Conservation (phyloP, 805 yeast genomes). For the Huiozyma sinensis region DNA sequence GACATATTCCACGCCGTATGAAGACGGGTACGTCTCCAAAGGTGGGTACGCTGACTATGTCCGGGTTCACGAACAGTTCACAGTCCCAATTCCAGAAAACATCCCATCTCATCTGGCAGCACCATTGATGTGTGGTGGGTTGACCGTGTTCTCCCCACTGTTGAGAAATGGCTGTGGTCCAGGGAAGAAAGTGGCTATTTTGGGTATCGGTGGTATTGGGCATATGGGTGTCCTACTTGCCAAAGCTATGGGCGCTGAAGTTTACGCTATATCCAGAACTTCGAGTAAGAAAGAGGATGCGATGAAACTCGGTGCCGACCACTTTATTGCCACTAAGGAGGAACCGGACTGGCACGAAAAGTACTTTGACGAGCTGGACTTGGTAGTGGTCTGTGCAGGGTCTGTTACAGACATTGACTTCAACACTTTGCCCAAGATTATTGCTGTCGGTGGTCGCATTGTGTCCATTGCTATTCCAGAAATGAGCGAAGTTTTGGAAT, state of each 20-base stretch:
- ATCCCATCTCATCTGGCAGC: constrained; percentile 49
- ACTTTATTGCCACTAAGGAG: constrained; percentile 45
- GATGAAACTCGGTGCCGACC: constrained; percentile 42
- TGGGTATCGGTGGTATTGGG: constrained; percentile 50
- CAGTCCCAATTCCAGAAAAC: constrained; percentile 50
- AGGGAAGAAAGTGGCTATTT: constrained; percentile 42
- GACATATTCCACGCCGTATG: constrained; percentile 40
- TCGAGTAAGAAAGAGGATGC: constrained; percentile 41
- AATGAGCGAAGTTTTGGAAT: constrained; percentile 7
- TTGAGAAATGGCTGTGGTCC: constrained; percentile 41
- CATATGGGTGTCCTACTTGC: constrained; percentile 49
- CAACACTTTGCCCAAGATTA: constrained; percentile 21
- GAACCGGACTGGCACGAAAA: constrained; percentile 32
- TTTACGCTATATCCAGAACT: constrained; percentile 45
- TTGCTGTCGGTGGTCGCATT: constrained; percentile 30
- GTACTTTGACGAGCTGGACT: constrained; percentile 32
- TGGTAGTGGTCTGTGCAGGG: constrained; percentile 40
- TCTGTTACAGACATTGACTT: constrained; percentile 33
- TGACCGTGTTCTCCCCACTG: constrained; percentile 62
- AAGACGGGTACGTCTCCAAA: constrained; percentile 38
- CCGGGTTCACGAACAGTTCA: constrained; percentile 53
- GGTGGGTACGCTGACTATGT: constrained; percentile 64
- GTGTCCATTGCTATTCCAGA: constrained; percentile 20
- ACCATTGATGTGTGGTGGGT: constrained; percentile 70
- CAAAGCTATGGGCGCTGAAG: constrained; percentile 50